Base-by-base conservation (phyloP, 2,329 filamentous ascomycete species). In the Spiromastix sp. region DNA sequence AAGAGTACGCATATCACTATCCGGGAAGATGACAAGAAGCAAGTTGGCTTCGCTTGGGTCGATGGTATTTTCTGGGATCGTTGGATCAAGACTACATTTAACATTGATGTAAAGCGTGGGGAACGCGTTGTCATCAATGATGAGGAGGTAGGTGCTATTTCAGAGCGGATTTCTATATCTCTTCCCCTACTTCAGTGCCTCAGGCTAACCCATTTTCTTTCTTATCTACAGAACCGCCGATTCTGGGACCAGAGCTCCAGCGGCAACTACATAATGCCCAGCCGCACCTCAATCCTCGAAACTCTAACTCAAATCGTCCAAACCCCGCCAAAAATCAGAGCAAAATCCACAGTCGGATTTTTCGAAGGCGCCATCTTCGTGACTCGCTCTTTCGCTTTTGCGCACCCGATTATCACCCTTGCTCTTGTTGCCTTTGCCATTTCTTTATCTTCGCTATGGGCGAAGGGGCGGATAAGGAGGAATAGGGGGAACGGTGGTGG, bases 41-140 rank as follows among this genome's bases (percentile, higher is more conserved):
- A 93, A 55, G 86, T 96, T 27, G 76, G 77, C 6, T 98, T 98
- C 60, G 91, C 91, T 9, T 98, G 91, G 91, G 85, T 96, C 9
- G 91, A 98, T 55, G 86, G 87, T 33, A 75, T 85, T 5, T 96
- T 96, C 60, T 98, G 91, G 91, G 87, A 96, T 60, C 76, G 89
- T 42, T 98, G 91, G 91, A 77, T 98, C 45, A 74, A 81, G 47
- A 87, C 81, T n/a, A 95, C 89, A 0, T 98, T 93, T 53, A 89
- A 89, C 36, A 81, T 96, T 47, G 83, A 93, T 48, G 79, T 91
- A 20, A 70, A 68, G 42, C 79, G 91, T 43, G 87, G 89, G 31
- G 91, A 96, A 59, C 77, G 85, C 43, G 84, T 98, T 37, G 81
- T 98, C 40, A 91, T 98, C 63, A 95, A 95, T 48, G 91, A 98